phyloP scores from a whole-genome alignment of 1,284 basidiomycete species.

The Tilletia indica region DNA sequence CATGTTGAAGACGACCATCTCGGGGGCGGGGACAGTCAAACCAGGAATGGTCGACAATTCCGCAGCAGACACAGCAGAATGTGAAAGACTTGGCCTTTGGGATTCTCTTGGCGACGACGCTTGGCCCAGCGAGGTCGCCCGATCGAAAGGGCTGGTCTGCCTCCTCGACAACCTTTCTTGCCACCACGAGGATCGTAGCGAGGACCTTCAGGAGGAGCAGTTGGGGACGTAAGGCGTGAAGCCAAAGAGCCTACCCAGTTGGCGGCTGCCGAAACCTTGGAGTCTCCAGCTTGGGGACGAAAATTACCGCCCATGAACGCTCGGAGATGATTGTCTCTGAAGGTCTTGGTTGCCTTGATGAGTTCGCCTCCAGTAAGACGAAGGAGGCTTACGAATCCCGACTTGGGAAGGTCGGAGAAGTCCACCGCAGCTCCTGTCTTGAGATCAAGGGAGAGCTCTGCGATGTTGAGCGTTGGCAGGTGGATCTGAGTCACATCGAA shows the following conservation, averaged over 20 bases:
- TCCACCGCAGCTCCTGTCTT: neutral
- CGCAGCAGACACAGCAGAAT: neutral
- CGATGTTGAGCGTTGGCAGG: neutral
- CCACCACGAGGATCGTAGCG: neutral
- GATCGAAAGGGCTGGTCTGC: neutral
- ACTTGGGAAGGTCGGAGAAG: neutral
- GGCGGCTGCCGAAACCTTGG: neutral
- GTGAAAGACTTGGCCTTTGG: neutral
- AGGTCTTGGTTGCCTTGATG: neutral
- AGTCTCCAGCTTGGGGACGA: too few relatives aligned
- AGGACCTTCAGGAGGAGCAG: neutral
- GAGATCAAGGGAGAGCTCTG: neutral
- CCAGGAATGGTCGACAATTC: neutral
- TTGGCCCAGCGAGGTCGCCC: neutral
- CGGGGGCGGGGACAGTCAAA: neutral
- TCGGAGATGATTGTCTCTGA: neutral
- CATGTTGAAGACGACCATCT: neutral
- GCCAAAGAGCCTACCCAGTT: neutral
- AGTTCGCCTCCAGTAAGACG: neutral
- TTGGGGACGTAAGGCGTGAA: neutral
- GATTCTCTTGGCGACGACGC: neutral
- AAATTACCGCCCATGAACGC: neutral
- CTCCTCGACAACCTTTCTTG: neutral
- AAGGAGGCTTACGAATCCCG: neutral
- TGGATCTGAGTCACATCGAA: neutral